phyloP scores from a whole-genome alignment of 495 filamentous ascomycete species.

The Penicillium crystallinum region DNA sequence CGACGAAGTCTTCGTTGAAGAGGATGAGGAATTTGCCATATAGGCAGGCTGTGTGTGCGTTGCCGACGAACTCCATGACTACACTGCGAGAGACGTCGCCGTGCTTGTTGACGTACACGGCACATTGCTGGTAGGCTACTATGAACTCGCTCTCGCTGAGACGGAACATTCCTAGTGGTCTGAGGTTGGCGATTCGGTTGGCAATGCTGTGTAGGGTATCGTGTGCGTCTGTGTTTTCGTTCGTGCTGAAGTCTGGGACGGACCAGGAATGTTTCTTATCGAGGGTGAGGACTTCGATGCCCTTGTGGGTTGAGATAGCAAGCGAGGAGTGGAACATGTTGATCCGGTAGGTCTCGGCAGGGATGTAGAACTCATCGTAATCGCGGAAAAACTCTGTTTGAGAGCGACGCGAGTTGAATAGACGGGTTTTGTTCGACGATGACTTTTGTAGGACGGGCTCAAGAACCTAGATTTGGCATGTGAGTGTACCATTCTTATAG shows the following conservation, averaged over 20 bases:
- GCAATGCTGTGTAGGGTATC: slow-evolving; percentile 77
- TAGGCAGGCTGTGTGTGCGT: slow-evolving; percentile 78
- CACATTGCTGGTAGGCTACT: slow-evolving; percentile 89
- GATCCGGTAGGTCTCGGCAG: slow-evolving; percentile 89
- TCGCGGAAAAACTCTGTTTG: slow-evolving; percentile 95
- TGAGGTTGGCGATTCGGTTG: slow-evolving; percentile 67
- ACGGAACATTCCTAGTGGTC: slow-evolving; percentile 93
- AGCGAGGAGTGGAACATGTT: slow-evolving; percentile 94
- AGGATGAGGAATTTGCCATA: slow-evolving; percentile 71
- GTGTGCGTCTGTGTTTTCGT: slow-evolving; percentile 39
- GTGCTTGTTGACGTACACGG: slow-evolving; percentile 96
- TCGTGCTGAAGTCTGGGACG: slow-evolving; percentile 72
- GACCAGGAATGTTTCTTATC: slow-evolving; percentile 93
- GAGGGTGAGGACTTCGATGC: slow-evolving; percentile 93
- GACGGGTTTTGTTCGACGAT: slow-evolving; percentile 50
- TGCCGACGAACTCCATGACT: slow-evolving; percentile 96
- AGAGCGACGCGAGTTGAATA: slow-evolving; percentile 61
- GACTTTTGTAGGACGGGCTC: slow-evolving; percentile 90
- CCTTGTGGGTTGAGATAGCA: slow-evolving; percentile 81
- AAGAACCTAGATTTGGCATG: slow-evolving; percentile 52
- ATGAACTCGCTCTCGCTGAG: slow-evolving; percentile 90
- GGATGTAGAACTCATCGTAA: slow-evolving; percentile 98
- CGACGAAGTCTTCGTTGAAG: slow-evolving; percentile 87
- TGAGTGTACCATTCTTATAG: background rate
- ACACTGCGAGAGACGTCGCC: slow-evolving; percentile 88